Conservation (phyloP, 73 alveolate genomes). For the Diophrys appendiculata region DNA sequence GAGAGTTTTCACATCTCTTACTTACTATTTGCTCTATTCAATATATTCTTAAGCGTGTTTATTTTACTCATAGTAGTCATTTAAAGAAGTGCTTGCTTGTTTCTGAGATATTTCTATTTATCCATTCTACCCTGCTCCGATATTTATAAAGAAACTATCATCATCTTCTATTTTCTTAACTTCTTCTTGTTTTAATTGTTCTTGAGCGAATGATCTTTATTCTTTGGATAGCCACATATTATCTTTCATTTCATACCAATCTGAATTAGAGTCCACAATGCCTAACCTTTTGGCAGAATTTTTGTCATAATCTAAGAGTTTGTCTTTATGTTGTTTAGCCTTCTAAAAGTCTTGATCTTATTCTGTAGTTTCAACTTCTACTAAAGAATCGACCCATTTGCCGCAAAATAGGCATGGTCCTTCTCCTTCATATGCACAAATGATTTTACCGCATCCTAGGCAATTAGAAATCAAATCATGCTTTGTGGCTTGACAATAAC, state of each 20-base stretch:
- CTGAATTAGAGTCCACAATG: conserved; percentile 78
- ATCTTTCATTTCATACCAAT: conserved; percentile 88
- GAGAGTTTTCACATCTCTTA: no score
- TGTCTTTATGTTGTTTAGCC: conserved; percentile 75
- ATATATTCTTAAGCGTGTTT: conserved; percentile 2
- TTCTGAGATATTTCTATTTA: background rate
- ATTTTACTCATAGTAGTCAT: conserved; percentile 3
- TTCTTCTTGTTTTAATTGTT: conserved; percentile 65
- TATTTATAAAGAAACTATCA: conserved; percentile 18
- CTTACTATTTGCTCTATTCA: conserved; percentile 14
- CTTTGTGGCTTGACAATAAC: conserved; percentile 83
- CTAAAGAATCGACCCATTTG: conserved; percentile 63
- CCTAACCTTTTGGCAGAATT: conserved; percentile 73
- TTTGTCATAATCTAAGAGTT: conserved; percentile 68
- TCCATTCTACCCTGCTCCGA: conserved; percentile 5
- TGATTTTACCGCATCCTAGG: conserved; percentile 85
- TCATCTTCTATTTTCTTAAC: conserved; percentile 44
- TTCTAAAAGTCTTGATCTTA: conserved; percentile 47
- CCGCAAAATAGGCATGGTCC: conserved; percentile 94
- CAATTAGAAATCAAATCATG: conserved; percentile 89
- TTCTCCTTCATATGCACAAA: conserved; percentile 90
- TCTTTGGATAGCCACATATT: conserved; percentile 82
- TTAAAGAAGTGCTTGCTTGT: background rate
- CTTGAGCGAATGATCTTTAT: conserved; percentile 71
- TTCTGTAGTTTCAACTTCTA: conserved; percentile 36